Conservation (phyloP, 2,329 filamentous ascomycete genomes). For the Endocalyx cinctus region DNA sequence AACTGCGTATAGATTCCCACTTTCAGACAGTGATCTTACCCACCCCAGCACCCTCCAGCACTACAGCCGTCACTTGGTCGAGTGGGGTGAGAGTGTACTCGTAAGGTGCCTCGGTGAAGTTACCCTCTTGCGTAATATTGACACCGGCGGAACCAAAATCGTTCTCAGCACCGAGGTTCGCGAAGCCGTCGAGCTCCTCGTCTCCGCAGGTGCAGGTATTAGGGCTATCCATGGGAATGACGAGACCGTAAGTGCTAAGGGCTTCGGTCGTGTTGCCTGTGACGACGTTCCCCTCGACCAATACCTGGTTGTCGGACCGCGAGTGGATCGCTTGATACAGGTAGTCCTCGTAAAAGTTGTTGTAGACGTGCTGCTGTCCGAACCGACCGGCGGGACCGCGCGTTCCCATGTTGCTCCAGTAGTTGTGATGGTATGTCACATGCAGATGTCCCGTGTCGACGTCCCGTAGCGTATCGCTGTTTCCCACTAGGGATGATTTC, state of each 20-base stretch:
- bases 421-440: slow-evolving; percentile 47
- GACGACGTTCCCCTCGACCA: slow-evolving; percentile 46
- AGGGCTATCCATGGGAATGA: slow-evolving; percentile 48
- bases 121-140: slow-evolving; percentile 48
- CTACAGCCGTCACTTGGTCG: slow-evolving; percentile 33
- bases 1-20: too few species aligned
- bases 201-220: slow-evolving; percentile 51
- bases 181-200: slow-evolving; percentile 49
- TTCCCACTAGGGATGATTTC: slow-evolving; percentile 42
- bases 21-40: slow-evolving; percentile 33
- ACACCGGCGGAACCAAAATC: slow-evolving; percentile 43
- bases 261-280: slow-evolving; percentile 42
- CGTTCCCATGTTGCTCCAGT: slow-evolving; percentile 41
- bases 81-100: slow-evolving; percentile 43
- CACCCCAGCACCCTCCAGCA: slow-evolving; percentile 40
- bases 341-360: slow-evolving; percentile 44
- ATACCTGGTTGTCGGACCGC: slow-evolving; percentile 42
- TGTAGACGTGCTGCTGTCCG: slow-evolving; percentile 45
- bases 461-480: slow-evolving; percentile 18
- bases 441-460: slow-evolving; percentile 39
- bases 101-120: slow-evolving; percentile 45
- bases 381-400: slow-evolving; percentile 45
- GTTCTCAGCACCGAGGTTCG: slow-evolving; percentile 45
- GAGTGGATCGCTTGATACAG: slow-evolving; percentile 45
- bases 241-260: slow-evolving; percentile 48